Evolutionary conservation across 345 rosid species (phyloP).

Genomic region (Salix purpurea): DNA sequence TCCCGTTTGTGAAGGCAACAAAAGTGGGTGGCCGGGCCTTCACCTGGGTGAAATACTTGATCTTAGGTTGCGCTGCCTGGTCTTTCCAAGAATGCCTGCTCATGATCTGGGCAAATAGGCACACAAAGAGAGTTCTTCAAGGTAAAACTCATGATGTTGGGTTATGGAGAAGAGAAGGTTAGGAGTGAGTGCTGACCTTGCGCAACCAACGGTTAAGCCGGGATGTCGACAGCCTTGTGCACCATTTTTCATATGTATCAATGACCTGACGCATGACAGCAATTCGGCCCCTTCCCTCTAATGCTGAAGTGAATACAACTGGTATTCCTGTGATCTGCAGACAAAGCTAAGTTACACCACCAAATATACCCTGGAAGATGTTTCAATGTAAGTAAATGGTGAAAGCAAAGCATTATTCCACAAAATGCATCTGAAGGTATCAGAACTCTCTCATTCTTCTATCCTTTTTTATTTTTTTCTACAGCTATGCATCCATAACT

Average conservation of each 20-base stretch:
- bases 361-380: neutral
- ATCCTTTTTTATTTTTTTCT: too few species aligned
- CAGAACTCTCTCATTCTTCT: neutral
- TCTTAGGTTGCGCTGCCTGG: conserved; percentile 76
- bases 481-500: neutral
- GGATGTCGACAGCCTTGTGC: conserved; percentile 80
- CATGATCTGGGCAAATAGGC: conserved; percentile 52
- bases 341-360: conserved; percentile 7
- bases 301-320: conserved; percentile 75
- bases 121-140: neutral
- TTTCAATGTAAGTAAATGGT: neutral
- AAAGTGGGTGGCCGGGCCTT: conserved; percentile 98
- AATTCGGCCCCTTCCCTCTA: conserved; percentile 76
- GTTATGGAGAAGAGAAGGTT: neutral
- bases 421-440: neutral
- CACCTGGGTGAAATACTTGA: conserved; percentile 94
- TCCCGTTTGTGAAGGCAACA: conserved; percentile 76
- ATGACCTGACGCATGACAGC: conserved; percentile 71
- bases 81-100: conserved; percentile 98
- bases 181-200: conserved; percentile 45
- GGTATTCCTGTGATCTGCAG: conserved; percentile 82
- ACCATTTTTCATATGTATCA: conserved; percentile 78
- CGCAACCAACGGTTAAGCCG: conserved; percentile 88
- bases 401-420: neutral
- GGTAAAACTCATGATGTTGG: too few species aligned